Evolutionary conservation across 2,329 filamentous ascomycete genomes (phyloP), one percentile per base, ranked within the genome.

Genomic region (Cercospora beticola): DNA sequence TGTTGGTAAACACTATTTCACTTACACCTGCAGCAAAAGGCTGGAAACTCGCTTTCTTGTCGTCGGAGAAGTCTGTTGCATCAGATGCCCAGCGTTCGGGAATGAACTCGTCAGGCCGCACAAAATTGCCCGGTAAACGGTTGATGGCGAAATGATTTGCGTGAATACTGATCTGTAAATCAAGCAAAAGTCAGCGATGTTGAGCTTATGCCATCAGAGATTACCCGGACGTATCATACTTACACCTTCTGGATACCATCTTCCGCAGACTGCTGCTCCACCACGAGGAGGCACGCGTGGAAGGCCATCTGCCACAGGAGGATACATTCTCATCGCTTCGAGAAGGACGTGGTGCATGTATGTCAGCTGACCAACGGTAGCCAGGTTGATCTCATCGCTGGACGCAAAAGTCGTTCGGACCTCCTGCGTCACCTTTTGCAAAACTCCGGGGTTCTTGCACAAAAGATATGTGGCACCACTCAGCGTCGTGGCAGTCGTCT

Each of bases 401-500:
- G 46, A 58, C 28, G 43, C 10, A 9, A 71, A 60, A 26, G 49
- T 36, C 1, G 56, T 33, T 4, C 64, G 57, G 6, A 68, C 28
- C 64, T 82, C 80, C 0, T 71, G 33, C 0, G 72, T 71, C 5
- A 83, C 71, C 26, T 75, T 77, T 2, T 63, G 26, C 76, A 78
- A 33, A 0, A 71, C 69, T 1, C 69, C 49, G 3, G 76, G 78
- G 40, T 79, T 76, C 0, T 70, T 75, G 9, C 78, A 63, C 14
- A 80, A 70, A 14, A 74, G 69, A 66, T 76, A 80, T 0, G 72
- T 76, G 3, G 75, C 72, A 1, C 76, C 77, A 4, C 69, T 68
- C 4, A 81, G 66, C 2, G 78, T 67, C 2, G 79, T 81, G 0
- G 79, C 78, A 2, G 77, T 80, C 31, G 36, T 43, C 16, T 43